Base-by-base conservation (phyloP, 2,329 filamentous ascomycete species). In the Fusarium sp. region DNA sequence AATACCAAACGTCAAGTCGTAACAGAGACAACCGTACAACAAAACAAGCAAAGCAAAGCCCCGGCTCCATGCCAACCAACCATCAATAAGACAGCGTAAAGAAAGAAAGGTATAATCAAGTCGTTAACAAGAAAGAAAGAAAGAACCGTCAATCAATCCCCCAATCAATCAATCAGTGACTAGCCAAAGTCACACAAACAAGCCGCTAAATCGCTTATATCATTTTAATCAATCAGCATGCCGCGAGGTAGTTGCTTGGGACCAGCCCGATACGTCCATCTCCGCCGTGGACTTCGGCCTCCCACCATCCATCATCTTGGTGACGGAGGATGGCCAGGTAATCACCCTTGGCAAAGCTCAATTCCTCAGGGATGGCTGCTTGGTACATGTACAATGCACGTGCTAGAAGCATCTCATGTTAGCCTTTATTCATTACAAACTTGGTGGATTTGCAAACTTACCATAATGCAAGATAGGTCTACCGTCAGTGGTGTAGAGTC, bases 301-400 rank as follows among this genome's bases (percentile, higher is more conserved):
- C 96, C 96, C 96, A 99, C 96, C 96, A 99, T 18, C 96, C 96
- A 77, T 99, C 96, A 78, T 99, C 96, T 81, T 99, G 96, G 75
- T 97, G 89, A 65, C 94, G 87, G 50, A 97, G 83, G 13, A 99
- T 90, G 2, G 95, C 93, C 13, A 99, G 84, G 64, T 95, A 89
- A 77, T 99, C 96, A 51, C 94, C 94, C 82, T 99, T 99, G 50
- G 86, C 85, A 79, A 99, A 99, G 13, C 91, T 91, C 18, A 99
- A 83, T 80, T 99, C 96, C 78, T 98, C 96, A 0, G 95, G 93
- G 63, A 99, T 99, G 20, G 93, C 95, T 2, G 96, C 93, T 76
- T 91, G 89, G 79, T 99, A 99, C 83, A 93, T 89, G 80, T 98
- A 99, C 83, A 97, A 86, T 25, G 96, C 95, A 42, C 95, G 92